Conservation (phyloP, 257 asterid species). For the Nicotiana sylvestris region DNA sequence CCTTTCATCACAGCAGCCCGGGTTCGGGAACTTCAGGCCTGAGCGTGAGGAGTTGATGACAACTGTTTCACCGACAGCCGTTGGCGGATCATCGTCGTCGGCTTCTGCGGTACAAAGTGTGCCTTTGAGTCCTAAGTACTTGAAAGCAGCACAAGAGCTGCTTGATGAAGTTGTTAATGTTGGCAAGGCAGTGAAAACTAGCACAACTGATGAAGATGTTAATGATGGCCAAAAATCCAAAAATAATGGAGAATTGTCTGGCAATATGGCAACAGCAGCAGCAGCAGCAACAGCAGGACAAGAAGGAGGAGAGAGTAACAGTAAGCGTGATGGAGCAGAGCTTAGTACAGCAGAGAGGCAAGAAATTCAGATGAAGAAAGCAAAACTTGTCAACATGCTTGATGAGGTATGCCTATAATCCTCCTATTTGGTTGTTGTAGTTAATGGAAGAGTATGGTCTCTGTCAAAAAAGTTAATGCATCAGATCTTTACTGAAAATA, state of each 20-base stretch:
- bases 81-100: conserved; percentile 58
- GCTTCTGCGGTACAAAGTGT: conserved; percentile 73
- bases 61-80: conserved; percentile 27
- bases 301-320: conserved; percentile 35
- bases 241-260: conserved; percentile 36
- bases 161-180: conserved; percentile 95
- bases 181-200: conserved; percentile 50
- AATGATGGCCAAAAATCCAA: conserved; percentile 23
- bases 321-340: conserved; percentile 48
- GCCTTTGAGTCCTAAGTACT: conserved; percentile 59
- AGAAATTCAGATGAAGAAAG: conserved; percentile 96
- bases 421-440: not conserved
- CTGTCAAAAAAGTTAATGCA: conserved; percentile 14
- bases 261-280: not conserved
- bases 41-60: conserved; percentile 40
- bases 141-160: conserved; percentile 87
- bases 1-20: conserved; percentile 65
- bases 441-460: conserved; percentile 24
- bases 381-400: conserved; percentile 94
- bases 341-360: conserved; percentile 77
- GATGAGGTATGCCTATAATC: conserved; percentile 61
- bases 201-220: conserved; percentile 20
- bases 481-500: conserved; percentile 16
- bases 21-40: conserved; percentile 34
- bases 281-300: conserved; percentile 25